These are phyloP conservation scores for Ceratobasidium theobromae DNA, from an alignment of 1,284 basidiomycete genomes.

Conservation along the genomic window DNA sequence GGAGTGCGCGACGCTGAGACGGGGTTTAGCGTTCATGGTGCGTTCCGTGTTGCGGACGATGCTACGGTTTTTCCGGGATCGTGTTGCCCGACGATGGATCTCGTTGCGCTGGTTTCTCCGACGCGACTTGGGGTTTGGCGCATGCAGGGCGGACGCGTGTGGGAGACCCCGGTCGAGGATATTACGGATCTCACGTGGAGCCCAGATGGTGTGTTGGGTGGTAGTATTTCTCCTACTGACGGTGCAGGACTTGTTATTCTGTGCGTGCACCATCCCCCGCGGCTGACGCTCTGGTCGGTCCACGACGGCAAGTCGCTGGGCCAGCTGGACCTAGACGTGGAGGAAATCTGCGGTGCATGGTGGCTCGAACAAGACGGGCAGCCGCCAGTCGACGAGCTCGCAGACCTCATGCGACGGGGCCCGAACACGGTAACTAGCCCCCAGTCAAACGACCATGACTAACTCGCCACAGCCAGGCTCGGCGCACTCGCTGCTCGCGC, in stretches of 20 bases:
- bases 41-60: conserved; percentile 6
- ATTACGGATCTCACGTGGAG: conserved; percentile 72
- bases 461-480: conserved; percentile 62
- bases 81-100: conserved; percentile 83
- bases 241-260: conserved; percentile 37
- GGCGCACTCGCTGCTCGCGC: conserved; percentile 65
- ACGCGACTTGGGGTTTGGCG: conserved; percentile 70
- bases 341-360: conserved; percentile 63
- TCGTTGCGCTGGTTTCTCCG: conserved; percentile 65
- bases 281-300: conserved; percentile 68
- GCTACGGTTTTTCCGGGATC: conserved; percentile 40
- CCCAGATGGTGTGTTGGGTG: conserved; percentile 61
- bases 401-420: conserved; percentile 72
- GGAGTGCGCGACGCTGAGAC: conserved; percentile 10
- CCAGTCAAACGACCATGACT: neutral
- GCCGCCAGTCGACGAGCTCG: conserved; percentile 43
- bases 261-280: conserved; percentile 66
- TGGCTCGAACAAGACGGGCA: conserved; percentile 63
- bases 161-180: conserved; percentile 65
- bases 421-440: conserved; percentile 57
- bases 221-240: neutral
- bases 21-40: conserved; percentile 22
- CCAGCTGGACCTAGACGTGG: conserved; percentile 47
- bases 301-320: conserved; percentile 66
- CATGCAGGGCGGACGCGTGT: conserved; percentile 71